A percentile compares a stretch with the other conserved stretches of the same genome.
Evolutionary conservation across 257 asterid genomes (phyloP).

Genomic region (Salvia splendens): DNA sequence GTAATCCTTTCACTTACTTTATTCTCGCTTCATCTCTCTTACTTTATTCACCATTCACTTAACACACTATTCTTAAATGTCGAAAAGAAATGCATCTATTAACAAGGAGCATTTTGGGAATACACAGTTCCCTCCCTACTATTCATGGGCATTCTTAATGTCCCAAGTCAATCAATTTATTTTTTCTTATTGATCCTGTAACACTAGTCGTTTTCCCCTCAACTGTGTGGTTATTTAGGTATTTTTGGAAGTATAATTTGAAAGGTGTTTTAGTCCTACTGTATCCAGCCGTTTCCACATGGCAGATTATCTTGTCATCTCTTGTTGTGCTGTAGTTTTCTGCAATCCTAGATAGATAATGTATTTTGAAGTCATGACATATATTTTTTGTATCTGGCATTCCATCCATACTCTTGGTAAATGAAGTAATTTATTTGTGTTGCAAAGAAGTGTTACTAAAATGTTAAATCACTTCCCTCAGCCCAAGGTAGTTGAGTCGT

Average conservation of each 20-base stretch:
- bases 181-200: neutral
- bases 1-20: too few species aligned
- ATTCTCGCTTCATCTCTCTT: too few species aligned
- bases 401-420: neutral
- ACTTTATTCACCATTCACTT: too few species aligned
- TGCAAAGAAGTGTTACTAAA: too few species aligned
- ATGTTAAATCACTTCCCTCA: too few species aligned
- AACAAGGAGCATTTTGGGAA: constrained; percentile 13
- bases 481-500: rapidly evolving
- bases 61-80: too few species aligned
- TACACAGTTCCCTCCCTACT: constrained; percentile 1
- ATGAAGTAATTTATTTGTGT: too few species aligned
- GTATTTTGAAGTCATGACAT: neutral
- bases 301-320: constrained; percentile 5
- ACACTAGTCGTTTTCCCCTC: neutral
- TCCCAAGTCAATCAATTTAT: neutral
- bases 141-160: constrained; percentile 3
- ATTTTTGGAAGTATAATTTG: constrained; percentile 10
- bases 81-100: too few species aligned
- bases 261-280: neutral
- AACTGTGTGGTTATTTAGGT: constrained; percentile 4
- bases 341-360: neutral
- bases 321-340: constrained; percentile 9
- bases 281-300: neutral
- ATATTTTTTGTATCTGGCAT: constrained; percentile 8